These are phyloP conservation scores for Boletus pseudopeckii DNA, from an alignment of 768 basidiomycete genomes.

Conservation along the genomic window DNA sequence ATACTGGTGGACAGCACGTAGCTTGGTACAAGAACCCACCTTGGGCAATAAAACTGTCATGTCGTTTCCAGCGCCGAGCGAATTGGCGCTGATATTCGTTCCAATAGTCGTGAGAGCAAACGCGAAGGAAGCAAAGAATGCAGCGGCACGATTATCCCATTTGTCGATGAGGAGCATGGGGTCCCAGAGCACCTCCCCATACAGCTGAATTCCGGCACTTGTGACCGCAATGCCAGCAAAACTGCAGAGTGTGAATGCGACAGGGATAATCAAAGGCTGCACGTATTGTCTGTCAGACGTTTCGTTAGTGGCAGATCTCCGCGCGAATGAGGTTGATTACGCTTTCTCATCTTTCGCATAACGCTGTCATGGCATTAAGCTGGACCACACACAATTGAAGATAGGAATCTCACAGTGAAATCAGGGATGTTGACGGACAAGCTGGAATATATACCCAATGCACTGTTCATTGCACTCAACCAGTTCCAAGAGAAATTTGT, in stretches of 20 bases:
- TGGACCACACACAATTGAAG: neutral
- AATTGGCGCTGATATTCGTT: slow-evolving; percentile 58
- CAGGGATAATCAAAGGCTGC: slow-evolving; percentile 72
- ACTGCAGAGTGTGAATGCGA: slow-evolving; percentile 70
- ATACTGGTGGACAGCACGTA: neutral
- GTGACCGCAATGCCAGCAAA: slow-evolving; percentile 84
- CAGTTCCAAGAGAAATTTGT: slow-evolving; percentile 71
- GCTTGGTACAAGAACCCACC: slow-evolving; percentile 36
- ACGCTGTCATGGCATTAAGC: slow-evolving; percentile 39
- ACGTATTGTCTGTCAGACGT: slow-evolving; percentile 55
- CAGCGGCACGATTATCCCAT: slow-evolving; percentile 83
- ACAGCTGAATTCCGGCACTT: slow-evolving; percentile 59
- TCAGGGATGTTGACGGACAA: slow-evolving; percentile 81
- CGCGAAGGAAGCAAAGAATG: slow-evolving; percentile 78
- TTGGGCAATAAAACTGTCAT: slow-evolving; percentile 72
- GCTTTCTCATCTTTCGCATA: slow-evolving; percentile 61
- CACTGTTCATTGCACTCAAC: slow-evolving; percentile 73
- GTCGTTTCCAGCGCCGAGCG: slow-evolving; percentile 75
- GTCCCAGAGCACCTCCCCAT: slow-evolving; percentile 53
- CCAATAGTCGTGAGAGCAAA: slow-evolving; percentile 44
- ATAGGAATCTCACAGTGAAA: slow-evolving; percentile 51
- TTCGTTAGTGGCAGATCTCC: slow-evolving; percentile 3
- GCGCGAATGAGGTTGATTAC: slow-evolving; percentile 7
- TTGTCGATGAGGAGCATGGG: slow-evolving; percentile 70
- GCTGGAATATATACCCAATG: slow-evolving; percentile 70